A percentile compares a stretch with the other conserved stretches of the same genome.
phyloP scores from a whole-genome alignment of 192 early-diverging fungal species.

The Coemansia sp. region DNA sequence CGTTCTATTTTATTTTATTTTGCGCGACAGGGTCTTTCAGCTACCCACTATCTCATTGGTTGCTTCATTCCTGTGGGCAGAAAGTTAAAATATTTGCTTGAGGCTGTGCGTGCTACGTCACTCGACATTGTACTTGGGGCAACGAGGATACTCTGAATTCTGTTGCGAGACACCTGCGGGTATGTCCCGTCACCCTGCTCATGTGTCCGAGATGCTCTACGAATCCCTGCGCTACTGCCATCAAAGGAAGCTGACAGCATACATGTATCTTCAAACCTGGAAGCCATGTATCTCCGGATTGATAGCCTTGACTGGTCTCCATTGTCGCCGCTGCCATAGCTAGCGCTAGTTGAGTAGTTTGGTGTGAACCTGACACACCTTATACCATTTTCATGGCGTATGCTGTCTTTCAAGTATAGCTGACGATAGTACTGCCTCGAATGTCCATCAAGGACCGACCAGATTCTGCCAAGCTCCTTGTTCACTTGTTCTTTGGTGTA shows the following conservation, averaged over 20 bases:
- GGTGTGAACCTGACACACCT: background rate
- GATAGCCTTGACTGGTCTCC: slow-evolving; percentile 9
- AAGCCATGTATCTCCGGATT: slow-evolving; percentile 15
- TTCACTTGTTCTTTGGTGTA: slow-evolving; percentile 52
- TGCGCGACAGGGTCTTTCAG: background rate
- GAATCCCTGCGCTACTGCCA: too few relatives aligned
- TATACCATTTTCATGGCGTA: slow-evolving; percentile 27
- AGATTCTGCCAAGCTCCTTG: slow-evolving; percentile 46
- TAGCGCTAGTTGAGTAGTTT: background rate
- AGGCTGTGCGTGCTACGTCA: slow-evolving; percentile 14
- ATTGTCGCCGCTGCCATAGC: background rate
- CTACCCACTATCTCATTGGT: background rate
- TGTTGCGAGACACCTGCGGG: slow-evolving; percentile 13
- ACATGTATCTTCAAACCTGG: too few relatives aligned
- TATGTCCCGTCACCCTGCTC: too few relatives aligned
- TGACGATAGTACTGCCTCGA: slow-evolving; percentile 43
- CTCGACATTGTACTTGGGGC: slow-evolving; percentile 7
- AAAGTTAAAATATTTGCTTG: too few relatives aligned
- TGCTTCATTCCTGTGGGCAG: background rate
- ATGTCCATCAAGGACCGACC: slow-evolving; percentile 28
- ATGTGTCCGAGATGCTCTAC: background rate
- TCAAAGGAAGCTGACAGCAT: too few relatives aligned
- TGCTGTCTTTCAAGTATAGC: slow-evolving; percentile 40
- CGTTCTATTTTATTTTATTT: background rate
- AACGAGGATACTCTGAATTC: slow-evolving; percentile 29